Percentiles rank a stretch among this genome's conserved stretches.
These are phyloP conservation scores for Podaxis mareebaensis DNA, from an alignment of 768 basidiomycete genomes.

Conservation along the genomic window DNA sequence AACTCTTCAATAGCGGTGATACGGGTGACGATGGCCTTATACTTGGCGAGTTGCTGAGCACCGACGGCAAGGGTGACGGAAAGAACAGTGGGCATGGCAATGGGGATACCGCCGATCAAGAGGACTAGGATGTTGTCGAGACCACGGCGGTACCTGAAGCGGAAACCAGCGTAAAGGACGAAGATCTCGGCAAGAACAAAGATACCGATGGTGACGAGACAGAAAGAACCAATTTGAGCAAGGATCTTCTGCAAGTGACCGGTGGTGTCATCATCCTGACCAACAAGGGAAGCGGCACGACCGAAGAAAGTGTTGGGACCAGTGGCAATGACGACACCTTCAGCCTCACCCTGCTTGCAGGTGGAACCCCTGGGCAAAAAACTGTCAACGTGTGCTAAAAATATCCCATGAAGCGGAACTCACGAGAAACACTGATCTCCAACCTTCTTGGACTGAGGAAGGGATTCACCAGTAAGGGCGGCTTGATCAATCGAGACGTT, in stretches of 20 bases:
- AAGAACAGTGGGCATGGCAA: constrained; percentile 98
- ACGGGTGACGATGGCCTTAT: constrained; percentile 99
- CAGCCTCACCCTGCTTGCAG: constrained; percentile 98
- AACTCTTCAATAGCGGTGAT: constrained; percentile 99
- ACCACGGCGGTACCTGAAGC: constrained; percentile 89
- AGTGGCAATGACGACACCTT: constrained; percentile 97
- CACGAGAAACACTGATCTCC: constrained; percentile 99
- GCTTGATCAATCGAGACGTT: constrained; percentile 99
- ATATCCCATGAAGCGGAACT: constrained; percentile 34
- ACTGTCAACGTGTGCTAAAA: constrained; percentile 3
- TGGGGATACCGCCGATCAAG: constrained; percentile 99
- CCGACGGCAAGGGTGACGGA: constrained; percentile 98
- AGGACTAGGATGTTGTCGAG: constrained; percentile 97
- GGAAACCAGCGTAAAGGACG: constrained; percentile 91
- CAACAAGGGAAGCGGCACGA: constrained; percentile 96
- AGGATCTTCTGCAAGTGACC: constrained; percentile 99
- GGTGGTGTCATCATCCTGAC: constrained; percentile 96
- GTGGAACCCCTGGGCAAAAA: constrained; percentile 77
- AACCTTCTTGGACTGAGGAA: constrained; percentile 87
- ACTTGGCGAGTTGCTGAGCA: constrained; percentile 97
- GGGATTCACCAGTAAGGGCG: constrained; percentile 95
- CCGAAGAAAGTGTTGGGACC: constrained; percentile 99
- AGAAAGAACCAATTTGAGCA: constrained; percentile 97
- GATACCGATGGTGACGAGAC: constrained; percentile 92
- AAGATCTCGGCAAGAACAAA: constrained; percentile 95